Base-by-base conservation (phyloP, 176 grass and related monocot species). In the Oryza meridionalis region DNA sequence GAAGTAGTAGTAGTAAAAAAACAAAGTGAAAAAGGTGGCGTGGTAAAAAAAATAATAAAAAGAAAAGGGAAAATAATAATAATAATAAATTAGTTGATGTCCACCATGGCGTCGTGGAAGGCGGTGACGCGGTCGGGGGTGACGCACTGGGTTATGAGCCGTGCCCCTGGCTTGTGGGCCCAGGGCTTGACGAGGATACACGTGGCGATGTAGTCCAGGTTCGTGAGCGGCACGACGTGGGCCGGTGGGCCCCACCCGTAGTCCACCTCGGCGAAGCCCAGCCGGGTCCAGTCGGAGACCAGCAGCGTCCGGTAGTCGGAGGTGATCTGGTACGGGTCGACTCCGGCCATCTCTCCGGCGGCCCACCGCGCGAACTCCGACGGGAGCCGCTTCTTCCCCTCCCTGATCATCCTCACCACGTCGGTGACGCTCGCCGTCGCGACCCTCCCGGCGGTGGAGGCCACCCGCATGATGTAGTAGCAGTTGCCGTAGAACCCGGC, bases 171-270 rank as follows among this genome's bases (percentile, higher is more conserved):
- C 78, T 94, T 97, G 74, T 92, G 92, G 6, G 26, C 89, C 77
- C 90, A 95, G 0, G 96, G 96, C 77, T 91, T 91, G 42, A 98
- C 93, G 73, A 98, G 96, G 77, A 98, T 95, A 81, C 96, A 98
- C 50, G 96, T 98, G 68, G 96, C 93, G 46, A 95, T 95, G 87
- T 92, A 95, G 88, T 98, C 96, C 22, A 93, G 82, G 83, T 98
- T 98, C 1, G 96, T 95, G 51, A 95, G 69, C 0, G 96, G 96
- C 11, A 98, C 91, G 33, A 98, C 91, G 85, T 98, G 93, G 9
- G 86, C 91, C 0, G 96, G 96, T 0, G 91, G 73, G 37, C 96
- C 96, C 93, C 92, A 98, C 0, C 96, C 92, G 84, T 98, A 98
- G 83, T 98, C 92, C 53, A 98, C 89, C 88, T 95, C 95, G 8